Evolutionary conservation across 2,329 filamentous ascomycete species (phyloP).

Genomic region (Sporothrix luriei): DNA sequence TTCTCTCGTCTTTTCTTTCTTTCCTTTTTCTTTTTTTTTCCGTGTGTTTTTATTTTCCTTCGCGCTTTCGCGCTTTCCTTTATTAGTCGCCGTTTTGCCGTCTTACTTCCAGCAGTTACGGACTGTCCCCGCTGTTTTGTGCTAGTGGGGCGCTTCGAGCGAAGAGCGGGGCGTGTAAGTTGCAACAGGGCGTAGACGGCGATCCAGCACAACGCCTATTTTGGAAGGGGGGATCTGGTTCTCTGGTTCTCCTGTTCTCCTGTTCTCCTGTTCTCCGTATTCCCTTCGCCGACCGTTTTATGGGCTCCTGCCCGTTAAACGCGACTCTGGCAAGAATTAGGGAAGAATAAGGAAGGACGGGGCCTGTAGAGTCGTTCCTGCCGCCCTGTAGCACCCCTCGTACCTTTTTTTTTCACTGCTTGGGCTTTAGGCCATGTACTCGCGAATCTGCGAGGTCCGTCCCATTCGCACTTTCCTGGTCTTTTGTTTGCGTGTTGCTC

Average conservation of each 20-base stretch:
- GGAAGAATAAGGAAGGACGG: background rate
- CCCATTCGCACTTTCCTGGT: background rate
- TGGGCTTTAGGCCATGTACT: background rate
- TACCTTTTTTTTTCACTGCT: slow-evolving; percentile 4
- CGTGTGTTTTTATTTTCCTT: background rate
- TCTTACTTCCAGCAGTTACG: slow-evolving; percentile 8
- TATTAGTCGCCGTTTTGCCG: slow-evolving; percentile 27
- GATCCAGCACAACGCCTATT: slow-evolving; percentile 8
- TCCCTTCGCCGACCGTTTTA: slow-evolving; percentile 7
- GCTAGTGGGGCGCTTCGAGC: background rate
- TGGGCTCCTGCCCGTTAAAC: background rate
- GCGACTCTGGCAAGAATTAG: background rate
- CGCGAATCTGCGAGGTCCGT: slow-evolving; percentile 16
- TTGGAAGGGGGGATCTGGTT: background rate
- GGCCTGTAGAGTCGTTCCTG: slow-evolving; percentile 8
- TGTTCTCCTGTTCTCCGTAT: slow-evolving; percentile 3
- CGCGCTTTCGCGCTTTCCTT: slow-evolving; percentile 22
- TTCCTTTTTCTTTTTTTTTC: background rate
- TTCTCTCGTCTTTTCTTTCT: background rate
- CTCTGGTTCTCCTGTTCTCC: background rate
- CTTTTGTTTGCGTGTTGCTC: slow-evolving; percentile 4
- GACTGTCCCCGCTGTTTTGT: background rate
- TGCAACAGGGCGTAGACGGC: slow-evolving; percentile 1
- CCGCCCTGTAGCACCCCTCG: background rate
- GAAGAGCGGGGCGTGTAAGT: slow-evolving; percentile 25